phyloP scores from a whole-genome alignment of 1,139 yeast species.

The Geotrichum europaeum region DNA sequence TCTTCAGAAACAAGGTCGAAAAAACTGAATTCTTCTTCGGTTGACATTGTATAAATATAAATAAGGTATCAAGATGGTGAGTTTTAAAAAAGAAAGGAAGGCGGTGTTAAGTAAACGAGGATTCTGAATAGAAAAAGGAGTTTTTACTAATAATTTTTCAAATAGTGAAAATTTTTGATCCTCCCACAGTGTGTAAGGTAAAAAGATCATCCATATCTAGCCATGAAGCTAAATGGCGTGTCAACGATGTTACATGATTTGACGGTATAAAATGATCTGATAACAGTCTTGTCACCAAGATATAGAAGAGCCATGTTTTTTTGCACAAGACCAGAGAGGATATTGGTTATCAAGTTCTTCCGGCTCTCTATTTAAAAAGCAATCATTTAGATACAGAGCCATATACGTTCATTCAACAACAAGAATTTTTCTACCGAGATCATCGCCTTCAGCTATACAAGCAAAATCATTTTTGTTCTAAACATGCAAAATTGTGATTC shows the following conservation, averaged over 20 bases:
- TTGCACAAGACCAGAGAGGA: neutral
- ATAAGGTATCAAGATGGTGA: neutral
- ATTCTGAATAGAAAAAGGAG: neutral
- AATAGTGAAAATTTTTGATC: neutral
- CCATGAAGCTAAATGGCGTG: neutral
- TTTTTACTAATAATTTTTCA: neutral
- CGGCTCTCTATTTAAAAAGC: too few species aligned
- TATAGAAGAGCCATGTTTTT: neutral
- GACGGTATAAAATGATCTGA: neutral
- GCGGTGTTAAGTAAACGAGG: neutral
- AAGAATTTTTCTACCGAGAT: neutral
- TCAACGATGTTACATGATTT: neutral
- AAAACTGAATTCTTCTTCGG: constrained; percentile 4
- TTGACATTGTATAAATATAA: neutral
- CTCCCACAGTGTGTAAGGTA: neutral
- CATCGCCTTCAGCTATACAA: neutral
- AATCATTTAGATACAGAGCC: too few species aligned
- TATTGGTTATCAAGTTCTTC: neutral
- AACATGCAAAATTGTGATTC: neutral
- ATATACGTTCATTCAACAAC: too few species aligned
- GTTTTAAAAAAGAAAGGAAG: neutral
- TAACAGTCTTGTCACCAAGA: neutral
- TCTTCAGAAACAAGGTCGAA: constrained; percentile 21
- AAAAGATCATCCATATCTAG: neutral
- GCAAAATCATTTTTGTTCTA: neutral